phyloP scores from a whole-genome alignment of 2,329 filamentous ascomycete genomes.

The Fusarium sambucinum region DNA sequence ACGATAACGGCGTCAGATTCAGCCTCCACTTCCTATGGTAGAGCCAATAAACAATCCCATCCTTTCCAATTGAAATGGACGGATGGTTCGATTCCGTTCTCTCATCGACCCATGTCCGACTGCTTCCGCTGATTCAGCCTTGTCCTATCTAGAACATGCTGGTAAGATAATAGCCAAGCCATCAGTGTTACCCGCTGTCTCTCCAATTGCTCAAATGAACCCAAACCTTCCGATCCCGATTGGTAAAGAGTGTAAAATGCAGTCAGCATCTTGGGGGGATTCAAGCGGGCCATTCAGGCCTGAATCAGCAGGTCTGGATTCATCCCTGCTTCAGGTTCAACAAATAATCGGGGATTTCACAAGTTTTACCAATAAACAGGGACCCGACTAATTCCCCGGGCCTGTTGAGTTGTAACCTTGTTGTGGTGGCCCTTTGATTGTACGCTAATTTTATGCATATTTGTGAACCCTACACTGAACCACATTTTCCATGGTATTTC shows the following conservation, averaged over 20 bases:
- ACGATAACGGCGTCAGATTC: background rate
- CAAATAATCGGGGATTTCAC: background rate
- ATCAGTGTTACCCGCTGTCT: background rate
- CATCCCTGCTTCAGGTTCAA: background rate
- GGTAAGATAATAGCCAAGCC: background rate
- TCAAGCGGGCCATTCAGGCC: background rate
- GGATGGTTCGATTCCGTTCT: background rate
- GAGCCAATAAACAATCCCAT: background rate
- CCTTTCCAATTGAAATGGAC: background rate
- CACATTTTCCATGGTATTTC: background rate
- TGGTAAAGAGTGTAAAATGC: background rate
- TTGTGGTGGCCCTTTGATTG: too few relatives aligned
- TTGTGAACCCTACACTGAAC: background rate
- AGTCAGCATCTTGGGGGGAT: background rate
- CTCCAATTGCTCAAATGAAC: too few relatives aligned
- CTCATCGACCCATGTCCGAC: background rate
- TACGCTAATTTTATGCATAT: conserved; percentile 1
- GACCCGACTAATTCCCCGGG: background rate
- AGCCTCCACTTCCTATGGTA: background rate
- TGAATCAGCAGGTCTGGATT: background rate
- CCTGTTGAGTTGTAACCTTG: background rate
- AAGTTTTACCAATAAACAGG: background rate
- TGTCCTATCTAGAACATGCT: background rate
- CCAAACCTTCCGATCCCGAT: background rate
- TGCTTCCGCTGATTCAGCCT: background rate